Percentiles rank a stretch among this genome's conserved stretches.
Evolutionary conservation across 2,329 filamentous ascomycete species (phyloP).

Genomic region (Coniochaeta sp.): DNA sequence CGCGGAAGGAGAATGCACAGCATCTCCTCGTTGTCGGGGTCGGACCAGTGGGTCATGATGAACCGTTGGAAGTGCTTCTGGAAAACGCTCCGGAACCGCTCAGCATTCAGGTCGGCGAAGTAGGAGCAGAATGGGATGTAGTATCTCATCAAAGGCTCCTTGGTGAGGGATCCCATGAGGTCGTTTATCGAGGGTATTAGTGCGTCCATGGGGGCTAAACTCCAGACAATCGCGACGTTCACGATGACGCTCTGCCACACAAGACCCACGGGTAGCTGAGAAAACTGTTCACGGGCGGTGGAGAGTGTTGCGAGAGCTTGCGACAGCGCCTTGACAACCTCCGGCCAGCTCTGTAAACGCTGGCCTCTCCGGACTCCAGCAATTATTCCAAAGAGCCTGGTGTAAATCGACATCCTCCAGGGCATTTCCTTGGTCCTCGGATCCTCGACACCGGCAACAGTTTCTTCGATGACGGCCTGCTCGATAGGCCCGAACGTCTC

Average conservation of each 20-base stretch:
- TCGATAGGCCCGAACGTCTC: conserved; percentile 67
- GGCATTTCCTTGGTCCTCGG: conserved; percentile 22
- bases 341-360: conserved; percentile 66
- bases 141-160: conserved; percentile 58
- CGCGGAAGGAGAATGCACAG: conserved; percentile 62
- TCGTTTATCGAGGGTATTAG: conserved; percentile 63
- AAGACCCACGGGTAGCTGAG: conserved; percentile 27
- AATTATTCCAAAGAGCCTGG: conserved; percentile 59
- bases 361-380: conserved; percentile 74
- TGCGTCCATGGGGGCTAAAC: conserved; percentile 71
- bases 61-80: conserved; percentile 80
- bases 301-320: conserved; percentile 43
- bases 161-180: conserved; percentile 58
- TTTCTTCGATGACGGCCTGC: conserved; percentile 50
- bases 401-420: conserved; percentile 38
- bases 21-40: conserved; percentile 56
- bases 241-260: conserved; percentile 55
- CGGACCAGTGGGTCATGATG: conserved; percentile 66
- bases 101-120: conserved; percentile 64
- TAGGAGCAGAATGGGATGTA: conserved; percentile 84
- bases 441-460: conserved; percentile 30
- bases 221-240: conserved; percentile 60
- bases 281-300: conserved; percentile 27
- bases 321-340: conserved; percentile 50
- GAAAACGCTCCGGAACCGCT: conserved; percentile 73